Base-by-base conservation (phyloP, 2,329 filamentous ascomycete genomes). In the Colletotrichum magnum region DNA sequence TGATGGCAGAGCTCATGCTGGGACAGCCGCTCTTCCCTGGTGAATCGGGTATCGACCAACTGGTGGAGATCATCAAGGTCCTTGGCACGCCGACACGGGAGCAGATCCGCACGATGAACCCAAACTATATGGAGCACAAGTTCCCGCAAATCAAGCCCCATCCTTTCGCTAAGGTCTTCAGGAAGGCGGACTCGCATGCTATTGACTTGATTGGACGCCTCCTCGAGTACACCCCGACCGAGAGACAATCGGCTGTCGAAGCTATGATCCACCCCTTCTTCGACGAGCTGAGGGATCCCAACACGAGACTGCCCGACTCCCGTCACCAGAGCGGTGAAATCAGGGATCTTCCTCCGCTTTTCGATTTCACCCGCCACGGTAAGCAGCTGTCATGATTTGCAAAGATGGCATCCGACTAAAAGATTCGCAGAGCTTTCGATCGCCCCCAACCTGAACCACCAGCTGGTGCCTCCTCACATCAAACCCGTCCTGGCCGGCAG, bases 91-190 rank as follows among this genome's bases (percentile, higher is more conserved):
- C 96, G 18, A 98, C 96, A 43, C 90, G 96, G 73, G 96, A 99
- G 81, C 96, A 99, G 83, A 99, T 99, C 78, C 93, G 96, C 75
- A 99, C 96, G 73, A 99, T 99, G 96, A 99, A 99, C 83, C 96
- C 96, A 69, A 99, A 99, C 83, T 99, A 99, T 84, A 99, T 99
- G 96, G 96, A 99, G 85, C 96, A 99, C 86, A 98, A 98, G 86
- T 99, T 99, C 83, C 96, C 96, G 56, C 96, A 99, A 83, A 99
- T 99, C 86, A 99, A 99, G 87, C 96, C 96, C 68, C 96, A 99
- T 79, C 96, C 96, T 32, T 99, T 99, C 87, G 97, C 93, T 85
- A 98, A 98, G 89, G 96, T 99, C 64, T 98, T 99, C 89, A 92
- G 96, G 75, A 98, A 97, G 88, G 96, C 96, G 65, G 94, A 97